Base-by-base conservation (phyloP, 2,329 filamentous ascomycete species). In the Clonostachys rhizophaga region DNA sequence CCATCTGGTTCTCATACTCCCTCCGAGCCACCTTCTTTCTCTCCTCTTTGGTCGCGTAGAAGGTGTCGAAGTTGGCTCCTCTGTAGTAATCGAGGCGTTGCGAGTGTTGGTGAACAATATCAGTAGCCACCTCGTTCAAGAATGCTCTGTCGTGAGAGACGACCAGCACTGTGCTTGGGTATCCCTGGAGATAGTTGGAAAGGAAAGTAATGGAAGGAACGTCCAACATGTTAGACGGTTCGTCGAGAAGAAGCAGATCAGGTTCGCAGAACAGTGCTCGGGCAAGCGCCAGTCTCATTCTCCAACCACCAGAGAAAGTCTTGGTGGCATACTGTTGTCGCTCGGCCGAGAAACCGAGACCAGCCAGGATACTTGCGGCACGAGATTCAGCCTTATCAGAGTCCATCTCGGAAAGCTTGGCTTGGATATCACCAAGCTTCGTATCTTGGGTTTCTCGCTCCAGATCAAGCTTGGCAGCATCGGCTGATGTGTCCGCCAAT, bases 221-320 rank as follows among this genome's bases (percentile, higher is more conserved):
- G 71, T 97, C 94, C 89, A 99, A 91, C 92, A 97, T 97, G 84
- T 97, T 97, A 47, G 92, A 97, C 72, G 94, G 94, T 83, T 99
- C 94, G 75, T 99, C 94, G 57, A 99, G 90, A 65, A 99, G 79
- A 50, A 99, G 73, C 45, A 99, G 76, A 70, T 99, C 94, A 40
- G 94, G 94, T 66, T 99, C 94, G 72, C 94, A 99, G 76, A 99
- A 99, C 35, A 99, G 81, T 13, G 94, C 94, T 78, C 94, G 79
- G 12, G 94, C 94, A 52, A 99, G 79, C 13, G 94, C 94, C 60
- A 99, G 74, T 75, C 94, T 87, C 94, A 99, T 99, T 70, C 94
- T 85, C 94, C 94, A 99, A 87, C 94, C 94, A 79, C 94, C 94
- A 46, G 94, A 99, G 72, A 99, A 99, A 6, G 92, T 97, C 77